Conservation (phyloP, 2,329 filamentous ascomycete species). For the Arachnopeziza araneosa region DNA sequence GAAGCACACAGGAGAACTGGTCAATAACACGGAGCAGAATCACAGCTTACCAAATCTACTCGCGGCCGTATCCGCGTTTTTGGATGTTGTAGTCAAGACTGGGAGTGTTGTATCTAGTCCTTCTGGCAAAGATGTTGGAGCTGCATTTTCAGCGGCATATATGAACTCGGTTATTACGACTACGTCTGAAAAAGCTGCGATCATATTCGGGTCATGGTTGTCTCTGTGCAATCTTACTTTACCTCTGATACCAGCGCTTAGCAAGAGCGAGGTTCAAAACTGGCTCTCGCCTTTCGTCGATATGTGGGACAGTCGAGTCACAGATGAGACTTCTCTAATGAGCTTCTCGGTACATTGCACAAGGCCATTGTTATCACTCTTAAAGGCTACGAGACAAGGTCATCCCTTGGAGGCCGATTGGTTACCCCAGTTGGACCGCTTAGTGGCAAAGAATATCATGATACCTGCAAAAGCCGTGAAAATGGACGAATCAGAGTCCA, state of each 20-base stretch:
- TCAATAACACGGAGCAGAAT: slow-evolving; percentile 1
- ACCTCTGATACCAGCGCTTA: neutral
- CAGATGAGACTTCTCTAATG: slow-evolving; percentile 18
- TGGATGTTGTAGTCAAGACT: slow-evolving; percentile 18
- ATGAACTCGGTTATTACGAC: slow-evolving; percentile 29
- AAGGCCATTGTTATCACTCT: slow-evolving; percentile 24
- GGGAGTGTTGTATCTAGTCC: slow-evolving; percentile 8
- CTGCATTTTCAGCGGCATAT: slow-evolving; percentile 26
- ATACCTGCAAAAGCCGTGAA: slow-evolving; percentile 27
- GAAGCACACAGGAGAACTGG: slow-evolving; percentile 25
- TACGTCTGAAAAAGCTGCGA: slow-evolving; percentile 25
- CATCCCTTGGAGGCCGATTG: slow-evolving; percentile 8
- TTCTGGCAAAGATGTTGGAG: slow-evolving; percentile 7
- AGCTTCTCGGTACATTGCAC: slow-evolving; percentile 31
- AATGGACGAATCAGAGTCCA: slow-evolving; percentile 11
- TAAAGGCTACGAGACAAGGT: slow-evolving; percentile 12
- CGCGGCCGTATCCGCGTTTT: slow-evolving; percentile 18
- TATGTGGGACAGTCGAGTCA: slow-evolving; percentile 25
- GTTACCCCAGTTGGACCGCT: slow-evolving; percentile 25
- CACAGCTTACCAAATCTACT: slow-evolving; percentile 10
- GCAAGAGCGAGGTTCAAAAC: neutral
- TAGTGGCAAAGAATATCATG: slow-evolving; percentile 31
- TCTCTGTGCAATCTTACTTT: slow-evolving; percentile 19
- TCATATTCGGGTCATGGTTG: slow-evolving; percentile 28
- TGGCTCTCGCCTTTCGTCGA: slow-evolving; percentile 28